A percentile compares a stretch with the other conserved stretches of the same genome.
Evolutionary conservation across 208 protist genomes (phyloP).

Genomic region (Novymonas esmeraldas): DNA sequence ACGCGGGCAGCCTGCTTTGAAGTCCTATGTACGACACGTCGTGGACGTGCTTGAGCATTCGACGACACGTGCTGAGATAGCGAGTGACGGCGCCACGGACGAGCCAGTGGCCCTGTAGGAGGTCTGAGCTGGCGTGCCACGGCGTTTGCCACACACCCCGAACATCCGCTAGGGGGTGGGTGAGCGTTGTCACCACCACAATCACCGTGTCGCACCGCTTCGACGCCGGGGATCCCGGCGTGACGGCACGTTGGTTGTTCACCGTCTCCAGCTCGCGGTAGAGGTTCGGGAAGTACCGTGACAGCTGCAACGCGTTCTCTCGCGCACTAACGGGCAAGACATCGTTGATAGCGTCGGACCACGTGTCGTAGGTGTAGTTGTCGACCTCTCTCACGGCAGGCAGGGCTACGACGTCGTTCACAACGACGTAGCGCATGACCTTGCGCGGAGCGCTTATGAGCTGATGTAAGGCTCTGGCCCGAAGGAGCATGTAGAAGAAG

Average conservation of each 20-base stretch:
- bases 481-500: too few species aligned
- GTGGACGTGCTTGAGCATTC: neutral
- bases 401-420: slow-evolving; percentile 10
- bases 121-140: too few species aligned
- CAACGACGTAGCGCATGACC: slow-evolving; percentile 3
- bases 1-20: slow-evolving; percentile 1
- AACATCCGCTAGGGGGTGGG: slow-evolving; percentile 15
- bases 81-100: slow-evolving; percentile 16
- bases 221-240: neutral
- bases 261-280: neutral
- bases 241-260: neutral
- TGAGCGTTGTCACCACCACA: slow-evolving; percentile 9
- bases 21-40: slow-evolving; percentile 3
- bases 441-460: neutral
- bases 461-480: neutral
- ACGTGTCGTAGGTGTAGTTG: neutral
- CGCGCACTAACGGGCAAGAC: slow-evolving; percentile 9
- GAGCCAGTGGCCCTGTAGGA: neutral
- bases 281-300: slow-evolving; percentile 19
- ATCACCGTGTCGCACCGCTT: slow-evolving; percentile 10
- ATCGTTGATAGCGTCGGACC: slow-evolving; percentile 13
- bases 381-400: neutral
- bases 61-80: slow-evolving; percentile 19
- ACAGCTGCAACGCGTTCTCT: slow-evolving; percentile 22
- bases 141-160: slow-evolving; percentile 5